These are phyloP conservation scores for Pythium pyrilobum DNA, from an alignment of 352 stramenopile species.

Conservation along the genomic window DNA sequence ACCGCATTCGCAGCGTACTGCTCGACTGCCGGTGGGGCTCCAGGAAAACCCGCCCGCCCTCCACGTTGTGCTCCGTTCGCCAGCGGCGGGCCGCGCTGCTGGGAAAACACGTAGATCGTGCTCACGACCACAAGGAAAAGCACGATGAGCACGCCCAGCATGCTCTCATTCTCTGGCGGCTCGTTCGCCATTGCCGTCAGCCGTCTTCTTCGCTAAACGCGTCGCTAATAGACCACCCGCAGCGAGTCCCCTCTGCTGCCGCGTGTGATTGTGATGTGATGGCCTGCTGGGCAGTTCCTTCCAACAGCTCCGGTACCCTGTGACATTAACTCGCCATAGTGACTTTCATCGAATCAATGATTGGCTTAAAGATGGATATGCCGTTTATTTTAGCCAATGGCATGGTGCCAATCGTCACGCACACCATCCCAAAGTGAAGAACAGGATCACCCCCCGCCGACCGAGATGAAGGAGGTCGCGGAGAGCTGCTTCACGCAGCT, in stretches of 20 bases:
- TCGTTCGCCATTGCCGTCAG: constrained; percentile 25
- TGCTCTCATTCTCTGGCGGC: constrained; percentile 59
- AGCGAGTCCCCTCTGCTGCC: too few relatives aligned
- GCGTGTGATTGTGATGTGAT: constrained; percentile 5
- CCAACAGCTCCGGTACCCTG: neutral
- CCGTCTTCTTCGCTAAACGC: neutral
- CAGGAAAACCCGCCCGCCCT: neutral
- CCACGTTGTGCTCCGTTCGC: neutral
- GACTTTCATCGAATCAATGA: neutral
- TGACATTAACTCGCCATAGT: constrained; percentile 3
- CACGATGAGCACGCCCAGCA: constrained; percentile 62
- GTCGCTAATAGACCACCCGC: too few relatives aligned
- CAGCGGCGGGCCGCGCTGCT: constrained; percentile 22
- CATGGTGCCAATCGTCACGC: too few relatives aligned
- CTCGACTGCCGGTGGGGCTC: neutral
- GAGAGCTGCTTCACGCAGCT: constrained; percentile 87
- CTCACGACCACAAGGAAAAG: constrained; percentile 65
- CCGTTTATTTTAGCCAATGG: constrained; percentile 1
- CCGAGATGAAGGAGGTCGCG: constrained; percentile 75
- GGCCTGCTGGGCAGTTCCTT: neutral
- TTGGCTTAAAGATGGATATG: constrained; percentile 1
- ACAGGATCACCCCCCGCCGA: neutral
- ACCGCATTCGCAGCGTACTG: constrained; percentile 25
- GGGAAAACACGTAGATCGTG: constrained; percentile 70
- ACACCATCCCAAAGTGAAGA: too few relatives aligned